Base-by-base conservation (phyloP, 352 stramenopile species). In the Phytophthora foliorum region DNA sequence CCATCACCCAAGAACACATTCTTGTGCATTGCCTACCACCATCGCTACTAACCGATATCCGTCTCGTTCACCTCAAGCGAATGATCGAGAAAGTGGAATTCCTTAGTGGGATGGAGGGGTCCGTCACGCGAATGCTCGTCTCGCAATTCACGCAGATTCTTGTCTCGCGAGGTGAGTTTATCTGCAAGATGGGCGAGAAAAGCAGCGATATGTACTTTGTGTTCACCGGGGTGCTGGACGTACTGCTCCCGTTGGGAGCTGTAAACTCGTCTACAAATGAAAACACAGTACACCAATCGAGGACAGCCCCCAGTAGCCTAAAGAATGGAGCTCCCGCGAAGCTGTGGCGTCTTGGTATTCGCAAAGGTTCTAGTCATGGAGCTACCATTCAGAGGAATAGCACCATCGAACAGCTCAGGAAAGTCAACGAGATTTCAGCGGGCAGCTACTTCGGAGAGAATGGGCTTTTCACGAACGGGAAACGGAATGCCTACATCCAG, bases 181-280 rank as follows among this genome's bases (percentile, higher is more conserved):
- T 92, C 6, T 90, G 75, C 57, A 77, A 72, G 34, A 78, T 80
- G 10, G 75, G 77, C 8, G 82, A 92, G 53, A 60, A 86, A 62
- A 80, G 82, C 4, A 81, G 72, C 21, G 82, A 91, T 42, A 92
- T 92, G 82, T 91, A 70, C 52, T 91, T 92, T 34, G 82, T 92
- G 5, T 91, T 90, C 46, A 84, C 81, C 2, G 82, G 84, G 2
- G 57, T 82, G 4, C 51, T 92, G 6, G 70, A 80, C 6, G 74
- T 75, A 5, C 48, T 90, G 13, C 21, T 87, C 6, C 74, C 76
- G 1, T 46, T 69, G 0, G 70, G 83, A n/a, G 63, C 36, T 17
- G 31, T 54, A 4, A 62, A 65, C 22, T 21, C 41, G 3, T 39
- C 42, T 21, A 42, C 45, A 3, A 49, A 48, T 5, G 34, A 2